phyloP scores from a whole-genome alignment of 108 stramenopile genomes.

The Epithemia pelagica region DNA sequence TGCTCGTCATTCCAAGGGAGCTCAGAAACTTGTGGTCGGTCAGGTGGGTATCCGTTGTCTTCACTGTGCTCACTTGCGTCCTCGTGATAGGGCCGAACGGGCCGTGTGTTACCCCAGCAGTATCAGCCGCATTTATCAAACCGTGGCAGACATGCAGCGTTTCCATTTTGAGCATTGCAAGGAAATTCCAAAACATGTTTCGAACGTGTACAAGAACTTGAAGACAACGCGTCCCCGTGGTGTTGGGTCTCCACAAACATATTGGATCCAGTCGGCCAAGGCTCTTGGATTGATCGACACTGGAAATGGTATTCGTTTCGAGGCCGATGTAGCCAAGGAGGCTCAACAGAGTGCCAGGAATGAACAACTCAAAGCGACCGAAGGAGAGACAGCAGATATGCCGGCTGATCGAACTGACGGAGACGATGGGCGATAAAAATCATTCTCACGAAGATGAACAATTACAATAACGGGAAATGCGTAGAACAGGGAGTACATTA shows the following conservation, averaged over 20 bases:
- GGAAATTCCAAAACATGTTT: constrained; percentile 60
- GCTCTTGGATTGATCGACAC: constrained; percentile 71
- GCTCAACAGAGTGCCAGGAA: not conserved
- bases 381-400: not conserved
- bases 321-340: constrained; percentile 22
- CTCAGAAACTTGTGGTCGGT: constrained; percentile 66
- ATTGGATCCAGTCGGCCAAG: constrained; percentile 81
- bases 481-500: not conserved
- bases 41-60: constrained; percentile 84
- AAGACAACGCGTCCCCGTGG: constrained; percentile 85
- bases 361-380: not conserved
- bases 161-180: constrained; percentile 84
- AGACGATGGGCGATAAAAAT: not conserved
- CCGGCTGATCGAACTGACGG: not conserved
- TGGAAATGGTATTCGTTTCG: constrained; percentile 64
- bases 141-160: constrained; percentile 82
- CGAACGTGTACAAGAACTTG: constrained; percentile 60
- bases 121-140: constrained; percentile 71
- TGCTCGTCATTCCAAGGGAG: constrained; percentile 79
- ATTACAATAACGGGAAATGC: not conserved
- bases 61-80: constrained; percentile 71
- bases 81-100: constrained; percentile 77
- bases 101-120: constrained; percentile 75
- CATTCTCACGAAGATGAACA: not conserved
- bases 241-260: constrained; percentile 77